Percentiles rank a stretch among this genome's conserved stretches.
These are phyloP conservation scores for Aspergillus pseudoglaucus DNA, from an alignment of 2,329 filamentous ascomycete genomes.

Conservation along the genomic window DNA sequence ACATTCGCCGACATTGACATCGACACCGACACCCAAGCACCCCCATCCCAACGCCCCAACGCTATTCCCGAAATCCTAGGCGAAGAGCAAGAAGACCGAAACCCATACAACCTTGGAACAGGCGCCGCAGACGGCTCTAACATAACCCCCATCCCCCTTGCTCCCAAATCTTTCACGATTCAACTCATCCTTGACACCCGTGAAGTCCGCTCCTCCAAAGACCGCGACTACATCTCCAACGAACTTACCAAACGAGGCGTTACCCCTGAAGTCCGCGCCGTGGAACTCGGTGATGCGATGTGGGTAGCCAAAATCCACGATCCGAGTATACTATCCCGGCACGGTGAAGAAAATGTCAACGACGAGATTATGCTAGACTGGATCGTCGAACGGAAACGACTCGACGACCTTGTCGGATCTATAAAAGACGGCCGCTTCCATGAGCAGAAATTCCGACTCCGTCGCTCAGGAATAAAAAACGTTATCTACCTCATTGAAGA, in stretches of 20 bases:
- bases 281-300: constrained; percentile 68
- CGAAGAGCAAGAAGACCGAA: constrained; percentile 4
- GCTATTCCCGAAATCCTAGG: not conserved
- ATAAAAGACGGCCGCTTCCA: constrained; percentile 78
- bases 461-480: constrained; percentile 65
- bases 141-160: constrained; percentile 55
- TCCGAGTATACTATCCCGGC: constrained; percentile 45
- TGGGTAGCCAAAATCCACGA: constrained; percentile 72
- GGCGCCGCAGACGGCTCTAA: constrained; percentile 14
- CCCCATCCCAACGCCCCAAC: not conserved
- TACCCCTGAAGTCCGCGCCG: constrained; percentile 57
- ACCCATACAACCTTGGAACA: constrained; percentile 1
- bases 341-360: constrained; percentile 49
- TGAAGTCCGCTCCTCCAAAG: constrained; percentile 65
- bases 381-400: constrained; percentile 72
- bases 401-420: constrained; percentile 71
- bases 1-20: not conserved
- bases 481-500: constrained; percentile 76
- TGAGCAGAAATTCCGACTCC: constrained; percentile 76
- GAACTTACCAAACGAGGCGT: constrained; percentile 63
- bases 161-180: constrained; percentile 62
- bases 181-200: constrained; percentile 68
- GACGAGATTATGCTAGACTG: constrained; percentile 71
- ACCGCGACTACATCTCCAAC: constrained; percentile 70
- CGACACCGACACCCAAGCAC: not conserved